These are phyloP conservation scores for Ceriops tagal DNA, from an alignment of 345 rosid genomes.

Conservation along the genomic window DNA sequence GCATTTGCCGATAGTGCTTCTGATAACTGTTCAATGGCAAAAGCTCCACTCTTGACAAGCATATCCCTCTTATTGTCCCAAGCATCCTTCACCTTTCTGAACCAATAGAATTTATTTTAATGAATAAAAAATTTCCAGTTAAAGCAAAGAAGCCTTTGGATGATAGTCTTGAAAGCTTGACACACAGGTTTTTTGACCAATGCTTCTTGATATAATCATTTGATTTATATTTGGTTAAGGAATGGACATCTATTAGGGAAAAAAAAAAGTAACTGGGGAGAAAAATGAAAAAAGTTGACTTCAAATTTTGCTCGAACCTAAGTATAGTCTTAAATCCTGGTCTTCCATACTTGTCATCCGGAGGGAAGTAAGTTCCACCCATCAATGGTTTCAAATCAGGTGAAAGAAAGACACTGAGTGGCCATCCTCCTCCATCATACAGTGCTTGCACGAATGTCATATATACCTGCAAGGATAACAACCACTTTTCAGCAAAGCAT, in stretches of 20 bases:
- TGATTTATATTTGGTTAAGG: too few relatives aligned
- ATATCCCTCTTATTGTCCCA: conserved; percentile 71
- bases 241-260: not conserved
- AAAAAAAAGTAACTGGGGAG: not conserved
- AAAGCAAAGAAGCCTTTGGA: not conserved
- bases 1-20: conserved; percentile 80
- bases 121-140: conserved; percentile 4
- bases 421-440: conserved; percentile 96
- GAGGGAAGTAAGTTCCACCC: conserved; percentile 98
- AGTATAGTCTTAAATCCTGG: conserved; percentile 91
- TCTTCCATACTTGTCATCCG: conserved; percentile 78
- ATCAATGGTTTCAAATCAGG: conserved; percentile 91
- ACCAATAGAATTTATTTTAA: conserved; percentile 17
- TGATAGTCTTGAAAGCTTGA: too few relatives aligned
- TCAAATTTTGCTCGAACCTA: conserved; percentile 33
- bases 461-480: conserved; percentile 57
- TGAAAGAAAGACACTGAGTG: conserved; percentile 79
- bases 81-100: conserved; percentile 79
- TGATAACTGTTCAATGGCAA: conserved; percentile 80
- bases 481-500: not conserved
- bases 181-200: too few relatives aligned
- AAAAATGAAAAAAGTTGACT: not conserved
- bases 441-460: conserved; percentile 93
- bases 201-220: too few relatives aligned
- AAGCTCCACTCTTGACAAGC: conserved; percentile 68